These are phyloP conservation scores for Rhizopogon hawkerae DNA, from an alignment of 1,284 basidiomycete genomes.

Conservation along the genomic window DNA sequence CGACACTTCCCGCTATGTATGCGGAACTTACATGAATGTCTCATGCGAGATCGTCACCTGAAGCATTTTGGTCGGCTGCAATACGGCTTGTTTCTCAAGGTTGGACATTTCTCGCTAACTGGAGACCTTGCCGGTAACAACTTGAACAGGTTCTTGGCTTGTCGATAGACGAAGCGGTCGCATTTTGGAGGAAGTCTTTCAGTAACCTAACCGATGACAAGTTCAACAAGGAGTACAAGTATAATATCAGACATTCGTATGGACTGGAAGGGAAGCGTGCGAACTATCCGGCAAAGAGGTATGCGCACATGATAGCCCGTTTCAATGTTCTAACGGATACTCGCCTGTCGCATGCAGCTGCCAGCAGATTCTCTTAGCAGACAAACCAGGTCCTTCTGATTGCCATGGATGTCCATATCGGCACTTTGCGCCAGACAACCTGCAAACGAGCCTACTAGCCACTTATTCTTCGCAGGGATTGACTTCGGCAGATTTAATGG, in stretches of 20 bases:
- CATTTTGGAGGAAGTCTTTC: conserved; percentile 92
- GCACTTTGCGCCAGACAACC: conserved; percentile 80
- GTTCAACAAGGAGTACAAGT: conserved; percentile 97
- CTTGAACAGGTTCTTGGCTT: conserved; percentile 74
- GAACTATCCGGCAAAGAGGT: conserved; percentile 93
- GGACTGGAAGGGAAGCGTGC: conserved; percentile 91
- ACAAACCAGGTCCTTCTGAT: conserved; percentile 68
- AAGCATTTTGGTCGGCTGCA: conserved; percentile 91
- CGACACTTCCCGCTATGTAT: conserved; percentile 97
- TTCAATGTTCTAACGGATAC: conserved; percentile 4
- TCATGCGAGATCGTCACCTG: conserved; percentile 77
- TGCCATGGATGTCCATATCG: conserved; percentile 94
- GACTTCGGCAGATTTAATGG: conserved; percentile 65
- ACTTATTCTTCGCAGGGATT: conserved; percentile 66
- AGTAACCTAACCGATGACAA: conserved; percentile 80
- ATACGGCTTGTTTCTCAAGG: conserved; percentile 95
- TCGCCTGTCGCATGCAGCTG: conserved; percentile 49
- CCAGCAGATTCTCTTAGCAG: conserved; percentile 77
- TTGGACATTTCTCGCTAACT: conserved; percentile 23
- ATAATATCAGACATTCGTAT: conserved; percentile 95
- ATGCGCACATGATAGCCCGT: conserved; percentile 13
- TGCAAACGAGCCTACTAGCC: conserved; percentile 70
- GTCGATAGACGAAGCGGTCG: conserved; percentile 89
- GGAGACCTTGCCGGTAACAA: background rate
- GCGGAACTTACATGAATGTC: conserved; percentile 79